These are phyloP conservation scores for Neurospora sp. DNA, from an alignment of 495 filamentous ascomycete species.

Conservation along the genomic window DNA sequence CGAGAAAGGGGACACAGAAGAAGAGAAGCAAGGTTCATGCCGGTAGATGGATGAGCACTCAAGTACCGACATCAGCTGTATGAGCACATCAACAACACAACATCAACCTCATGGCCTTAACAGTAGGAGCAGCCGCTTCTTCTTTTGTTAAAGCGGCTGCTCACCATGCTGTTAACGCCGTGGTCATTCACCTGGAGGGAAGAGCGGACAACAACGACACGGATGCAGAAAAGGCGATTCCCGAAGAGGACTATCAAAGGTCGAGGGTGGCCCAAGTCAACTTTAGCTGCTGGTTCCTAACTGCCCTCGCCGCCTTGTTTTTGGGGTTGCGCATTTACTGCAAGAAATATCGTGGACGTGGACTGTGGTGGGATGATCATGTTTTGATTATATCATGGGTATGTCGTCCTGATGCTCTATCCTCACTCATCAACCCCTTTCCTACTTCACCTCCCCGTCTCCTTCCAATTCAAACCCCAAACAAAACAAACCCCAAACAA, in stretches of 20 bases:
- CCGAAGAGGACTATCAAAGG: background rate
- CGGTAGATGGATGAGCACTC: background rate
- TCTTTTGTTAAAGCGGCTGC: background rate
- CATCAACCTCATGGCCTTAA: background rate
- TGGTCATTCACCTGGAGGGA: background rate
- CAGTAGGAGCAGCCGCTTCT: background rate
- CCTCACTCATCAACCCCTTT: too few relatives aligned
- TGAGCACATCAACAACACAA: background rate
- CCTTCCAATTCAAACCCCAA: too few relatives aligned
- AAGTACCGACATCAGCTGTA: background rate
- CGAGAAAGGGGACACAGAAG: background rate
- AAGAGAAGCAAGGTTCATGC: background rate
- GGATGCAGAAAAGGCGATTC: background rate
- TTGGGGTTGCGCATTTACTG: constrained; percentile 26
- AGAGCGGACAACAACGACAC: background rate
- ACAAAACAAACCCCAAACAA: too few relatives aligned
- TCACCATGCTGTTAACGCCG: background rate
- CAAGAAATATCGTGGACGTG: constrained; percentile 22
- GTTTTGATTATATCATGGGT: constrained; percentile 32
- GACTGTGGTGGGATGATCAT: constrained; percentile 29
- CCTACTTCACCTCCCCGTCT: too few relatives aligned
- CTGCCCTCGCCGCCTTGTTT: constrained; percentile 24
- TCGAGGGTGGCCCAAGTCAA: constrained; percentile 22
- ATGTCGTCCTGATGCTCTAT: too few relatives aligned
- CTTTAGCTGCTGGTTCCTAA: constrained; percentile 30